Base-by-base conservation (phyloP, 805 yeast species). In the Nakazawaea wickerhamii region DNA sequence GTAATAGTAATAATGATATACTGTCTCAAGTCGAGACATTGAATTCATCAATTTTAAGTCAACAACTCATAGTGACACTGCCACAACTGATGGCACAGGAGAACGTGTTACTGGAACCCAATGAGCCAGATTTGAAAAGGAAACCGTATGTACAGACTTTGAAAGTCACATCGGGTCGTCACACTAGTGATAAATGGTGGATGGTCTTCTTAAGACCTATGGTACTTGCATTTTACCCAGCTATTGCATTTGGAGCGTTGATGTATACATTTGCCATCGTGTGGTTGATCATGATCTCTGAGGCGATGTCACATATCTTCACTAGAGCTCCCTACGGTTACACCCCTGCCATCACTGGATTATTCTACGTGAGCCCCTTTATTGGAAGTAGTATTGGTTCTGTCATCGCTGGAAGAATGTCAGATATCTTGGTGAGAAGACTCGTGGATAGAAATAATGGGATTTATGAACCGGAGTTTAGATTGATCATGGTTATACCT, bases 271-370 rank as follows among this genome's bases (percentile, higher is more conserved):
- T 78, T 40, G 75, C 81, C 13, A 80, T 79, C 17, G 80, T 78
- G 15, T 79, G 83, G 83, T 68, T 79, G 36, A 77, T 79, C 53
- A 73, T 77, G 23, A 71, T 79, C 36, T 74, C 81, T 2, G 83
- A 78, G 51, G 66, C 77, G 0, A 67, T 79, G 27, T 64, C 78
- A 2, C 63, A 68, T 3, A 71, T 78, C 13, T 79, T 78, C 53
- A 52, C 64, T 2, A 49, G 52, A 11, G 56, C 52, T 6, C 78
- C 77, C 0, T 75, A 76, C 55, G 56, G 63, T 22, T 77, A 68
- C 55, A 55, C 67, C 4, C 61, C 65, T 34, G 67, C 68, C 9
- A 62, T 71, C 0, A 66, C 77, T 13, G 83, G 83, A 14, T 56
- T 77, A 25, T 67, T 77, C 27, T 77, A 76, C 55, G 56, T 77